Evolutionary conservation across 106 monocot species (phyloP), one percentile per base, ranked within the genome.

Genomic region (Allium sativum): DNA sequence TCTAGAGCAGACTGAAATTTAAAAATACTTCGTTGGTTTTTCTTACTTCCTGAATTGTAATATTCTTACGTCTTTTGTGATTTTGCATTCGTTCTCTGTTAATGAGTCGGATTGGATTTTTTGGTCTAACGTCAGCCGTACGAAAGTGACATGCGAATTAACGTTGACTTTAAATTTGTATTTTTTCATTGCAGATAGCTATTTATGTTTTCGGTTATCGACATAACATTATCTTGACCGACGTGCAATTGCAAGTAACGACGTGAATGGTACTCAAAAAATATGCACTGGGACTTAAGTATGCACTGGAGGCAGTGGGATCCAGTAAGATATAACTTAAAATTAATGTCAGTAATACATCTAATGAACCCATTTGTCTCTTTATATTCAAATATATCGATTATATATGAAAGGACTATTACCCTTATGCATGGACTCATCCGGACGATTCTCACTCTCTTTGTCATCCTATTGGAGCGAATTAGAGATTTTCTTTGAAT

Each of bases 181-280:
- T 9, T 9, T 42, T 13, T 58, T 40, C 11, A 9, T 16, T 61
- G 44, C 90, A 95, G 94, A 67, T 77, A 90, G 20, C 94, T 95
- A 55, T 69, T 77, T n/a, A 89, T 95, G 40, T 90, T 95, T 70
- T 95, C 90, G 59, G 51, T 77, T 7, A 95, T 95, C 63, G 90
- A 95, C 74, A 81, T 95, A 83, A 69, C 90, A 95, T 76, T 95
- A 95, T 71, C 52, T 95, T 73, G 94, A 95, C 58, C 89, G 94
- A 42, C 90, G 94, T 45, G 77, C 65, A 64, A 95, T 95, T 68
- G 94, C 94, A 48, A 95, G 90, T 74, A 95, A 95, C 77, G 94
- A 90, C 68, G 94, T 95, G 10, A 95, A 95, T 71, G 94, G 94
- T 40, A 77, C 72, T 41, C 78, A 41, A n/a, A 58, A 20, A 52